These are phyloP conservation scores for Myotisia sp. DNA, from an alignment of 2,329 filamentous ascomycete species.

Conservation along the genomic window DNA sequence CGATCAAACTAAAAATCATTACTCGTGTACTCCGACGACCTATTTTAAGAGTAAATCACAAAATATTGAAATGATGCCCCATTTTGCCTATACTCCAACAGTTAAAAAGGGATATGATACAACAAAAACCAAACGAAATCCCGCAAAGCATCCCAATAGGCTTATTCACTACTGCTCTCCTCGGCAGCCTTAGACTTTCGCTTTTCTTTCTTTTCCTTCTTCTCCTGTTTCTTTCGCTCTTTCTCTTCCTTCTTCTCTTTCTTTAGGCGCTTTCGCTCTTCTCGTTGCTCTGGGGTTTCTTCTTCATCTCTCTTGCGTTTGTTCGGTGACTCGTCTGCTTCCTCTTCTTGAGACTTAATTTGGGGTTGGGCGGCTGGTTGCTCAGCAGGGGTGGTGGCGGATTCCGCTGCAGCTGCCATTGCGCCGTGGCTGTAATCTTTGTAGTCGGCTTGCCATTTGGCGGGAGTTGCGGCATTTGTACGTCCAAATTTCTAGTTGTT, in stretches of 20 bases:
- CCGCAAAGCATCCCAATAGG: conserved; percentile 19
- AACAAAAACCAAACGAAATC: conserved; percentile 18
- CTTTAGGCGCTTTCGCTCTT: conserved; percentile 38
- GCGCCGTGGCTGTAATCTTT: conserved; percentile 54
- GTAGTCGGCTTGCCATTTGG: conserved; percentile 86
- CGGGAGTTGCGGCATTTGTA: conserved; percentile 79
- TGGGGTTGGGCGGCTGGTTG: conserved; percentile 20
- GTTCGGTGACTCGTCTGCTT: conserved; percentile 34
- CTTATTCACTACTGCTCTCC: conserved; percentile 36
- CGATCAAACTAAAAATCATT: too few species aligned
- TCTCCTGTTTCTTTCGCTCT: conserved; percentile 58
- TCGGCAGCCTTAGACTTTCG: conserved; percentile 47
- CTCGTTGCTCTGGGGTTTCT: conserved; percentile 36
- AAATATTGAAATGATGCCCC: conserved; percentile 3
- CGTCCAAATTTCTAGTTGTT: conserved; percentile 64
- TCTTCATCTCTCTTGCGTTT: conserved; percentile 44
- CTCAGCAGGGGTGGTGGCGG: conserved; percentile 30
- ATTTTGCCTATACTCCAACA: conserved; percentile 6
- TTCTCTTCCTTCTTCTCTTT: conserved; percentile 42
- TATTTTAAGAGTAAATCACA: background rate
- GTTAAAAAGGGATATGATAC: conserved; percentile 25
- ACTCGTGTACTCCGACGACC: conserved; percentile 2
- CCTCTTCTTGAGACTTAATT: conserved; percentile 20
- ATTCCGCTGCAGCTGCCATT: conserved; percentile 30
- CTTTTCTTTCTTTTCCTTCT: conserved; percentile 46